phyloP scores from a whole-genome alignment of 768 basidiomycete genomes.

The Russula compacta region DNA sequence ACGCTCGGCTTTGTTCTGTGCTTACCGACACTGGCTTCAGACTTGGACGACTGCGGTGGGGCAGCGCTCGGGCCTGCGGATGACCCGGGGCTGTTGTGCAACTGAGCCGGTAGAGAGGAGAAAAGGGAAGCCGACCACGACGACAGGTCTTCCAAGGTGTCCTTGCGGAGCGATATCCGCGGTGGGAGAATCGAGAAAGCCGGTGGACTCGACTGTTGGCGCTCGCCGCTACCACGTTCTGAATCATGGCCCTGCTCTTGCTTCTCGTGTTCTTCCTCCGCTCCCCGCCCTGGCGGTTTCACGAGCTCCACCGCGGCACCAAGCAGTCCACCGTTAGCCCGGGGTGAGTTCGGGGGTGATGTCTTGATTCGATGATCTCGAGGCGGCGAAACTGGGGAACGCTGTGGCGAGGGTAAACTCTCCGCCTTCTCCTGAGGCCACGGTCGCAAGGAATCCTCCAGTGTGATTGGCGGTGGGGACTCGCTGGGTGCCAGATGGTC shows the following conservation, averaged over 20 bases:
- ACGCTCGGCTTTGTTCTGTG: not conserved
- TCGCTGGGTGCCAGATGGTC: not conserved
- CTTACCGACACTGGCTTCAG: not conserved
- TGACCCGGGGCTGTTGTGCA: not conserved
- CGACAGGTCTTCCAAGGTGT: conserved; percentile 17
- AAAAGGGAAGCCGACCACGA: conserved; percentile 20
- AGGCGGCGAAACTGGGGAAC: not conserved
- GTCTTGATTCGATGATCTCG: not conserved
- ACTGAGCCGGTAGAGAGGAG: conserved; percentile 16
- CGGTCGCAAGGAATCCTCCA: not conserved
- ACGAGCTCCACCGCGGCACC: not conserved
- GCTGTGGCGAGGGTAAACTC: not conserved
- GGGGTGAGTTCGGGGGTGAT: not conserved
- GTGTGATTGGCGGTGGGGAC: conserved; percentile 7
- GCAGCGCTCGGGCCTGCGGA: not conserved
- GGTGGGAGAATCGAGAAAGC: conserved; percentile 17
- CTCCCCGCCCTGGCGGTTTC: not conserved
- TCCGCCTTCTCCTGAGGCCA: conserved; percentile 1
- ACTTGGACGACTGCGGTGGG: not conserved
- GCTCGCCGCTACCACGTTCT: not conserved
- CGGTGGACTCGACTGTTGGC: not conserved
- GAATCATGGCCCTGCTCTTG: not conserved
- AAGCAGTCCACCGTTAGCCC: not conserved
- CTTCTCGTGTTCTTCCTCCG: not conserved
- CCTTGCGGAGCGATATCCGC: conserved; percentile 18